A percentile compares a stretch with the other conserved stretches of the same genome.
Evolutionary conservation across 2,329 filamentous ascomycete genomes (phyloP).

Genomic region (Pseudocercospora crystallina): DNA sequence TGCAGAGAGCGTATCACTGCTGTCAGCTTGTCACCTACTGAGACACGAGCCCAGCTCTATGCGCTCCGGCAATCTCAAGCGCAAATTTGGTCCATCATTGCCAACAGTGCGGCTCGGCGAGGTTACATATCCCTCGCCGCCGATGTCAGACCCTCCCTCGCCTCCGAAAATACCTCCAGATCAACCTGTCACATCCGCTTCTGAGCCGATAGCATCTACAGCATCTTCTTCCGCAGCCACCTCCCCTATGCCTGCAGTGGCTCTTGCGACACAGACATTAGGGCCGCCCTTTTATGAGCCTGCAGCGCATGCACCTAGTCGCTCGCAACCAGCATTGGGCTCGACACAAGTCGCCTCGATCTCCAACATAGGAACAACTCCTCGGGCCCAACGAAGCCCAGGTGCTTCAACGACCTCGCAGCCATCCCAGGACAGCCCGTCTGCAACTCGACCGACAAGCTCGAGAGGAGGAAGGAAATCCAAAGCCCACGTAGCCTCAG

Average conservation of each 20-base stretch:
- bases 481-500: conserved; percentile 74
- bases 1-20: conserved; percentile 12
- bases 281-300: conserved; percentile 15
- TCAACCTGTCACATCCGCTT: conserved; percentile 10
- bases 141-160: conserved; percentile 53
- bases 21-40: conserved; percentile 4
- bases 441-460: conserved; percentile 11
- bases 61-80: conserved; percentile 16
- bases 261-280: conserved; percentile 11
- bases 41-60: conserved; percentile 11
- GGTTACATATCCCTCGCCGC: conserved; percentile 47
- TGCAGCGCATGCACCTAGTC: not conserved
- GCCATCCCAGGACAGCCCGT: conserved; percentile 1
- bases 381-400: conserved; percentile 8
- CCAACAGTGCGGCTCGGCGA: conserved; percentile 10
- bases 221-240: conserved; percentile 10
- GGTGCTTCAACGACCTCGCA: not conserved
- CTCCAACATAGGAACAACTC: conserved; percentile 26
- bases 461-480: conserved; percentile 30
- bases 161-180: conserved; percentile 30
- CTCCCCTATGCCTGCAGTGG: conserved; percentile 21
- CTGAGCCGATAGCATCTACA: conserved; percentile 7
- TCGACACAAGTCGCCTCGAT: conserved; percentile 5
- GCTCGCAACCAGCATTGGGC: not conserved
- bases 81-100: conserved; percentile 17